Evolutionary conservation across 495 filamentous ascomycete species (phyloP), one percentile per base, ranked within the genome.

Genomic region (Aspergillus asperescens): DNA sequence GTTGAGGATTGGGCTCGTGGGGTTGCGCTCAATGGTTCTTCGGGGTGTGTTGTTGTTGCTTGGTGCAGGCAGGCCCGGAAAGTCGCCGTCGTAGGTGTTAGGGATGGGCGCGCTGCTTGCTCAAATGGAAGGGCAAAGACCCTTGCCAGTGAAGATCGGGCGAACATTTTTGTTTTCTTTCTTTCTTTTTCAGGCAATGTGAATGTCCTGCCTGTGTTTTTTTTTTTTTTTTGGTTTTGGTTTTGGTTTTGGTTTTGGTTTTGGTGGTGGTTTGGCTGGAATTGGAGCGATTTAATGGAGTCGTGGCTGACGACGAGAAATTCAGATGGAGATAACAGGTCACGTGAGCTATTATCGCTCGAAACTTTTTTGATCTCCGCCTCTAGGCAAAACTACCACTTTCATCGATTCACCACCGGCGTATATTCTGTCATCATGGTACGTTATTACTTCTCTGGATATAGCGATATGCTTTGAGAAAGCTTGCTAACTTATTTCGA

Each of bases 141-240:
- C 27, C 67, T 54, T 37, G 72, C 62, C 15, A 74, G 54, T 46
- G 66, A 60, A 10, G 72, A 68, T 46, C 72, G 72, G 35, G 70
- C 69, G 45, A 76, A 72, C 73, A 76, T 76, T 7, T 35, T 28
- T 16, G 32, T 35, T 3, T n/a, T n/a, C n/a, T n/a, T n/a, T n/a
- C n/a, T n/a, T n/a, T n/a, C n/a, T n/a, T n/a, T n/a, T n/a, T n/a
- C n/a, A n/a, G 63, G 54, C 3, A 32, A n/a, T 13, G 18, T 18
- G 3, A 16, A 31, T 47, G 20, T 20, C 32, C 38, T 24, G 16
- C 40, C 39, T 34, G 23, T 16, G 32, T 35, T 3, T n/a, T n/a
- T n/a, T n/a, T n/a, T n/a, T n/a, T n/a, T n/a, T n/a, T n/a, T n/a
- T n/a, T n/a, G n/a, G n/a, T n/a, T n/a, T n/a, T n/a, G n/a, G n/a